Base-by-base conservation (phyloP, 1,139 yeast genomes). In the Pichia sp. region DNA sequence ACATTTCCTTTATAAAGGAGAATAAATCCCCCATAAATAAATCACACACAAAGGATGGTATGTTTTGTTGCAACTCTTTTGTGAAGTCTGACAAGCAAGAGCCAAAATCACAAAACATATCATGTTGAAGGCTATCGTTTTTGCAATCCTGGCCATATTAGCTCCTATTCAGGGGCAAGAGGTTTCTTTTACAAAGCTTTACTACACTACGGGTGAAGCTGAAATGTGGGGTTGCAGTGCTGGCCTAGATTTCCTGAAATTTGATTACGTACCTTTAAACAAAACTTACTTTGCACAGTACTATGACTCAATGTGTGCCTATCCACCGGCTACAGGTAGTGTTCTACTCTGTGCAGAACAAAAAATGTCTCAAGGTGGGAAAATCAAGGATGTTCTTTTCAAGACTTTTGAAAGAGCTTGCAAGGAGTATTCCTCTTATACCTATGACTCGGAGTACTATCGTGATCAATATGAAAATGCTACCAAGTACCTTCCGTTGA, bases 291-390 rank as follows among this genome's bases (percentile, higher is more conserved):
- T 35, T 21, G 27, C 42, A 9, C 4, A 18, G 1, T 46, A 29
- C 14, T 49, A 47, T 23, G 45, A 41, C 28, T 30, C 34, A 4
- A 22, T 38, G 20, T 50, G 54, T 37, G 39, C 34, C 7, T 49
- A 55, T 35, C 51, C 51, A 11, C 54, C 58, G 3, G 49, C 47
- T 10, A 29, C 49, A 19, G 59, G 59, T 6, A 40, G 54, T 1
- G 28, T 53, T 11, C 33, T 58, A 25, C 15, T 48, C 6, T 58
- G 62, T 42, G 37, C 49, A 6, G 39, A n/a, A n/a, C n/a, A n/a
- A n/a, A n/a, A n/a, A n/a, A n/a, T n/a, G n/a, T n/a, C n/a, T n/a
- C n/a, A n/a, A n/a, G n/a, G n/a, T n/a, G n/a, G n/a, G n/a, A n/a
- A n/a, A n/a, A n/a, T n/a, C n/a, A n/a, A n/a, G n/a, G n/a, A n/a